Percentiles rank a stretch among this genome's conserved stretches.
Evolutionary conservation across 805 yeast genomes (phyloP).

Genomic region (Wickerhamiella galacta): DNA sequence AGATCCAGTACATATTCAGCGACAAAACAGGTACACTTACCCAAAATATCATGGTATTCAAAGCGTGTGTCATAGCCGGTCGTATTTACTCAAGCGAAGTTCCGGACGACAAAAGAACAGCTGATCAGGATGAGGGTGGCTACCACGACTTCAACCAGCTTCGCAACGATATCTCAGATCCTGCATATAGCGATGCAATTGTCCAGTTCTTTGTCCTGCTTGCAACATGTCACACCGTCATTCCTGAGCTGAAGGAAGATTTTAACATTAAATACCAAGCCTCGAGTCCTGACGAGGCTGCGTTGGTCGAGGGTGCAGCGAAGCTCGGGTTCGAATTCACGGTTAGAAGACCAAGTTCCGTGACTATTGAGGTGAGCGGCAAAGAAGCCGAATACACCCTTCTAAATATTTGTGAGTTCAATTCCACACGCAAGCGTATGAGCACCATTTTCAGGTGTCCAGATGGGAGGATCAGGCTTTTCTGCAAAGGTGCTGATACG

Average conservation of each 20-base stretch:
- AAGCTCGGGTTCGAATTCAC: conserved; percentile 68
- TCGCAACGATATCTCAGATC: conserved; percentile 29
- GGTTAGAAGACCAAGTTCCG: conserved; percentile 70
- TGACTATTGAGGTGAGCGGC: conserved; percentile 45
- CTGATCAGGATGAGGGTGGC: conserved; percentile 73
- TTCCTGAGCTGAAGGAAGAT: conserved; percentile 57
- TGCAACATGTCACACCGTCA: conserved; percentile 93
- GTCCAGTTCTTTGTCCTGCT: conserved; percentile 68
- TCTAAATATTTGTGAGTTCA: conserved; percentile 85
- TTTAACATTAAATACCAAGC: conserved; percentile 76
- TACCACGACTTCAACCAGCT: conserved; percentile 54
- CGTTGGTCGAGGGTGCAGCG: conserved; percentile 93
- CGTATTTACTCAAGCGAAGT: conserved; percentile 71
- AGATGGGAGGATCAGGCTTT: conserved; percentile 74
- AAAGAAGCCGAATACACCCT: conserved; percentile 50
- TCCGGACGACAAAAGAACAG: conserved; percentile 76
- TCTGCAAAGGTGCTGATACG: conserved; percentile 96
- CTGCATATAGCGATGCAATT: conserved; percentile 31
- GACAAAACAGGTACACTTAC: conserved; percentile 97
- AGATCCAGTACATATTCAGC: conserved; percentile 86
- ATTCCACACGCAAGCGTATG: conserved; percentile 96
- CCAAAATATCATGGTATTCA: conserved; percentile 91
- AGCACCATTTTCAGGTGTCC: conserved; percentile 88
- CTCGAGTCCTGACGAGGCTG: conserved; percentile 98
- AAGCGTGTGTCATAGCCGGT: conserved; percentile 85